A percentile compares a stretch with the other conserved stretches of the same genome.
phyloP scores from a whole-genome alignment of 2,329 filamentous ascomycete species.

The Nemania sp. region DNA sequence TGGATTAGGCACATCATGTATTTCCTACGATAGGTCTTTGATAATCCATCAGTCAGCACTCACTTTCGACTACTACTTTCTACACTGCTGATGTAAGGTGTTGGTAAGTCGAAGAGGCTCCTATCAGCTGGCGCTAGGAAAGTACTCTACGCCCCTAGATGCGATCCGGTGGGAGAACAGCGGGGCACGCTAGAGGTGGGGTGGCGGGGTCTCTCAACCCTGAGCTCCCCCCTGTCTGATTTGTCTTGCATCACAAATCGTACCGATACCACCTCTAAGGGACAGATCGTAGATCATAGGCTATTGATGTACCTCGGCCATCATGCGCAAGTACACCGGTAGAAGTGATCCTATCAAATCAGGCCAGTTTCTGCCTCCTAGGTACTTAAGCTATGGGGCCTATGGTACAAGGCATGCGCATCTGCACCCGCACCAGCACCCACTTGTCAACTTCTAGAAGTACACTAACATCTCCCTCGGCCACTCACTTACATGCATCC shows the following conservation, averaged over 20 bases:
- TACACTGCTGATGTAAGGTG: constrained; percentile 36
- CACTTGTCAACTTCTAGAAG: neutral
- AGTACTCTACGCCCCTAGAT: constrained; percentile 7
- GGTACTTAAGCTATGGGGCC: too few species aligned
- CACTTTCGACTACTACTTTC: neutral
- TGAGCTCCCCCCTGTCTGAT: constrained; percentile 17
- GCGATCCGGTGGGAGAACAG: constrained; percentile 1
- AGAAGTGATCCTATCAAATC: constrained; percentile 11
- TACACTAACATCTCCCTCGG: neutral
- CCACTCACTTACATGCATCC: neutral
- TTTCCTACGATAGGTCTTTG: too few species aligned
- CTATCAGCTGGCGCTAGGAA: neutral
- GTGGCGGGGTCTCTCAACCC: constrained; percentile 17
- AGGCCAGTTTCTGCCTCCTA: neutral
- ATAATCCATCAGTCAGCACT: neutral
- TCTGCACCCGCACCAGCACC: neutral
- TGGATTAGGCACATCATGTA: too few species aligned
- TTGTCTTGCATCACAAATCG: constrained; percentile 33
- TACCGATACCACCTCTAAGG: constrained; percentile 5
- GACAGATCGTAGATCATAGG: neutral
- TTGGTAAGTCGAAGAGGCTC: constrained; percentile 32
- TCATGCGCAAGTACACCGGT: constrained; percentile 5
- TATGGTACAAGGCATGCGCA: too few species aligned
- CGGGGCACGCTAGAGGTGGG: constrained; percentile 24
- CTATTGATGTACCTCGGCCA: too few species aligned